Conservation (phyloP, 495 filamentous ascomycete genomes). For the Hypoxylon trugodes region DNA sequence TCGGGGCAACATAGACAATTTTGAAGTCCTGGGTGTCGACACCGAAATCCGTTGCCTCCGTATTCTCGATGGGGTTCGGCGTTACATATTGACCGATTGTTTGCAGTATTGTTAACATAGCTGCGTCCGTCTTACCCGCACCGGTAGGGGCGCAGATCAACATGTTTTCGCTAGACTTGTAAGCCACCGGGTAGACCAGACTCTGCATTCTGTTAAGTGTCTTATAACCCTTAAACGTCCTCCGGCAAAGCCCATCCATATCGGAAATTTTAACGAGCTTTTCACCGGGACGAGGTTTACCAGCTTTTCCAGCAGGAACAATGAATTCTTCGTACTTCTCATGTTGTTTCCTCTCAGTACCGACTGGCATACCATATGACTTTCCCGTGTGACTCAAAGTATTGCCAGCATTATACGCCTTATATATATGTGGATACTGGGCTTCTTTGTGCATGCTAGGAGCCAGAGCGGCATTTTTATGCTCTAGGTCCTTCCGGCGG, state of each 20-base stretch:
- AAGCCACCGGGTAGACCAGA: slow-evolving; percentile 92
- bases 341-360: slow-evolving; percentile 62
- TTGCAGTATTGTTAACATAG: slow-evolving; percentile 95
- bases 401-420: slow-evolving; percentile 80
- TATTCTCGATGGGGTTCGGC: slow-evolving; percentile 80
- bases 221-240: slow-evolving; percentile 96
- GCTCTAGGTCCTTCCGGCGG: slow-evolving; percentile 76
- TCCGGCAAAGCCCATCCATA: slow-evolving; percentile 87
- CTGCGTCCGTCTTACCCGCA: slow-evolving; percentile 98
- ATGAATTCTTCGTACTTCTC: slow-evolving; percentile 86
- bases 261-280: slow-evolving; percentile 79
- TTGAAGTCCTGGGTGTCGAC: slow-evolving; percentile 92
- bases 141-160: slow-evolving; percentile 97
- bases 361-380: slow-evolving; percentile 77
- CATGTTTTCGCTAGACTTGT: slow-evolving; percentile 97
- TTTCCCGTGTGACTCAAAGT: slow-evolving; percentile 76
- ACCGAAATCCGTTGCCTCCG: slow-evolving; percentile 74
- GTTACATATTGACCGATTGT: slow-evolving; percentile 83
- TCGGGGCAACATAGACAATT: slow-evolving; percentile 95
- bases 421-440: slow-evolving; percentile 94
- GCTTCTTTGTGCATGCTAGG: slow-evolving; percentile 67
- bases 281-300: slow-evolving; percentile 70
- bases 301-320: slow-evolving; percentile 85
- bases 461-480: slow-evolving; percentile 77
- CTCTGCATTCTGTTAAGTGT: slow-evolving; percentile 97